Base-by-base conservation (phyloP, 352 stramenopile genomes). In the Globisporangium heterothallicum region DNA sequence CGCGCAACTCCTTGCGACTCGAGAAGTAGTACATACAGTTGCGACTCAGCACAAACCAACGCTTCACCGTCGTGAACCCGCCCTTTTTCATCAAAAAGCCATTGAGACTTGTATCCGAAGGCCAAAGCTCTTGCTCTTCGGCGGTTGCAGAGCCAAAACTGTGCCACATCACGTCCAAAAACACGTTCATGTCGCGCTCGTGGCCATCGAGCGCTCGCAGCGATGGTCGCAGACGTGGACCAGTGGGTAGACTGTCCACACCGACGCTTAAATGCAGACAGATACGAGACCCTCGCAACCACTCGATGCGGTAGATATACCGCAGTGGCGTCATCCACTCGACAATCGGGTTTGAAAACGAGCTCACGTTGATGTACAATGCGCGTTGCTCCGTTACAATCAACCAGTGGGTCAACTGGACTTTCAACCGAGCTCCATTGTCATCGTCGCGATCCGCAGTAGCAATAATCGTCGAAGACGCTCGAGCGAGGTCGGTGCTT, bases 1-100 rank as follows among this genome's bases (percentile, higher is more conserved):
- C 79, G 0, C 81, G 78, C 21, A 95, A 60, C 57, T 91, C 78
- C 49, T 92, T 92, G 30, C 64, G 68, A 55, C 65, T 86, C 1
- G 78, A 87, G 43, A 95, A 95, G 56, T 92, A 89, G 79, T 95
- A 95, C 36, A 95, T 60, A 38, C 83, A 95, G 44, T 92, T 94
- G 58, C 83, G 83, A 38, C 83, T 92, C 14, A 95, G 61, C 56
- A 95, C 83, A 46, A 92, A 94, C 85, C 85, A 95, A 12, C 84
- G 80, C 59, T 79, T 81, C 35, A 86, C 75, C 0, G 77, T 89
- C 18, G 80, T 87, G 49, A 90, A 91, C 2, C 83, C 78, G 8
- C 77, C 74, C 38, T 92, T 92, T 56, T 92, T 92, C 13, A 95
- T 65, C 55, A 93, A 50, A 25, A 85, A 90, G 14, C 84, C 80